Evolutionary conservation across 2,329 filamentous ascomycete species (phyloP).

Genomic region (Bretziella fagacearum): DNA sequence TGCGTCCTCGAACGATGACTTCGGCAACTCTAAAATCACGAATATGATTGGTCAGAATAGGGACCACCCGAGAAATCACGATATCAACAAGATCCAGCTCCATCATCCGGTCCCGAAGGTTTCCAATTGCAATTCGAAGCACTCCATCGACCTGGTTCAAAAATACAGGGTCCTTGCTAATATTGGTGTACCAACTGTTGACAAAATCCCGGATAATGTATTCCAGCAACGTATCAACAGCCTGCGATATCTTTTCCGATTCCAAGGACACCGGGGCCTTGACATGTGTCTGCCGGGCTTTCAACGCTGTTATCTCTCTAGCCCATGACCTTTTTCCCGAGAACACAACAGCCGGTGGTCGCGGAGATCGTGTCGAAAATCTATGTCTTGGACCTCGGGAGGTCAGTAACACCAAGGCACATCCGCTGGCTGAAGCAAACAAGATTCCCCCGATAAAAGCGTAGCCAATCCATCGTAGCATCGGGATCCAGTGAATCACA

Average conservation of each 20-base stretch:
- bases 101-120: constrained; percentile 54
- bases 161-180: constrained; percentile 67
- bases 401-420: constrained; percentile 44
- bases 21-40: constrained; percentile 86
- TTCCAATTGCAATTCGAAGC: constrained; percentile 54
- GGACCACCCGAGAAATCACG: constrained; percentile 65
- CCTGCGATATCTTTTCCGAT: constrained; percentile 61
- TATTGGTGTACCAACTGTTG: constrained; percentile 70
- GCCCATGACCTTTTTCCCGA: constrained; percentile 48
- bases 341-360: constrained; percentile 38
- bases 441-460: constrained; percentile 59
- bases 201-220: constrained; percentile 72
- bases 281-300: constrained; percentile 48
- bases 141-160: constrained; percentile 71
- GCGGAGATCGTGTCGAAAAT: constrained; percentile 23
- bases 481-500: constrained; percentile 64
- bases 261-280: constrained; percentile 55
- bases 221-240: constrained; percentile 62
- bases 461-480: constrained; percentile 69
- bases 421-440: constrained; percentile 35
- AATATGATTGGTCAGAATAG: constrained; percentile 75
- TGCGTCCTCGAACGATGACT: constrained; percentile 65
- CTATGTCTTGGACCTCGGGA: constrained; percentile 32
- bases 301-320: constrained; percentile 50
- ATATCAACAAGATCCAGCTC: constrained; percentile 71